phyloP scores from a whole-genome alignment of 805 yeast species.

The Starmerella potacharoeniae region DNA sequence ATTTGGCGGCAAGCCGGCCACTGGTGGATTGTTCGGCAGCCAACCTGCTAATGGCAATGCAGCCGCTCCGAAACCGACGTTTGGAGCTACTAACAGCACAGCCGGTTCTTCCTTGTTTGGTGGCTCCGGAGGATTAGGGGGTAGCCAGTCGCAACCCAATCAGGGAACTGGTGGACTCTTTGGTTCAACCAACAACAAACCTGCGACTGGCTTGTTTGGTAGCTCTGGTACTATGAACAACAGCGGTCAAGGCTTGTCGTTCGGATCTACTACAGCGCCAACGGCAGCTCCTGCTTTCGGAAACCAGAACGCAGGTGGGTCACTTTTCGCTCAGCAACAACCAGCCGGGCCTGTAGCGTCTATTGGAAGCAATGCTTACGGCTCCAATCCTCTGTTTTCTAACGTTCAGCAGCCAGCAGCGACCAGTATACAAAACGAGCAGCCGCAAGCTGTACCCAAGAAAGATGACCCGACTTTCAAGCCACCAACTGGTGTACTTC shows the following conservation, averaged over 20 bases:
- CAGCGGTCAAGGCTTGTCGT: not conserved
- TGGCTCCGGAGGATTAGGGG: slow-evolving; percentile 21
- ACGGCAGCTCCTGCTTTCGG: slow-evolving; percentile 20
- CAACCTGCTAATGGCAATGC: not conserved
- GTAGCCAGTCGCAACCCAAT: slow-evolving; percentile 16
- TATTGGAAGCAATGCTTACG: slow-evolving; percentile 58
- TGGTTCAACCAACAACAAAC: slow-evolving; percentile 26
- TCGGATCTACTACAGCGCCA: not conserved
- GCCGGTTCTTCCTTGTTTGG: slow-evolving; percentile 33
- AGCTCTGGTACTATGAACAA: slow-evolving; percentile 1
- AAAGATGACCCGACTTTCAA: slow-evolving; percentile 8
- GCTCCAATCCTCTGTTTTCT: slow-evolving; percentile 56
- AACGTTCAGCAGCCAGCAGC: slow-evolving; percentile 1
- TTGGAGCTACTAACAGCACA: slow-evolving; percentile 13
- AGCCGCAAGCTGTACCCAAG: slow-evolving; percentile 7
- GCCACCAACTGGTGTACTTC: slow-evolving; percentile 17
- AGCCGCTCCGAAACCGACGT: slow-evolving; percentile 1
- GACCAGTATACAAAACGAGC: not conserved
- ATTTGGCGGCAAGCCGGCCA: slow-evolving; percentile 25
- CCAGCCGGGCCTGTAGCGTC: slow-evolving; percentile 30
- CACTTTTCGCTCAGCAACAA: slow-evolving; percentile 16
- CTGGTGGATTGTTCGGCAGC: slow-evolving; percentile 23
- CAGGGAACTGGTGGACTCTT: slow-evolving; percentile 19
- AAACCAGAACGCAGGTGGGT: slow-evolving; percentile 15
- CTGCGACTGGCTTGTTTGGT: slow-evolving; percentile 27